Conservation (phyloP, 345 rosid species). For the Psidium friedrichsthalianum region DNA sequence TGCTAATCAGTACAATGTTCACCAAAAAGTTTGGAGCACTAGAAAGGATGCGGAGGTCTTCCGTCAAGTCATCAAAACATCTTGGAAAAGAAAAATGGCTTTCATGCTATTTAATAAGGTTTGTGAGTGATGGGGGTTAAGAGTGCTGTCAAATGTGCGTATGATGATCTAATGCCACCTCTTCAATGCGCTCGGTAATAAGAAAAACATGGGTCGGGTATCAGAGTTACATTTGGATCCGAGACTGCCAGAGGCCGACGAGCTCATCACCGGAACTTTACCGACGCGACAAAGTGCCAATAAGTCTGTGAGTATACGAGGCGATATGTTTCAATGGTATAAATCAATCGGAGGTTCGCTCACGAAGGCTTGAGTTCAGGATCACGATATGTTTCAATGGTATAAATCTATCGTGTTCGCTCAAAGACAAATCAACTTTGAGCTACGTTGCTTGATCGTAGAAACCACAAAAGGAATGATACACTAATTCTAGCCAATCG, state of each 20-base stretch:
- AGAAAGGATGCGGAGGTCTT: not conserved
- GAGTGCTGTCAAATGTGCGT: not conserved
- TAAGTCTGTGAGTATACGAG: too few relatives aligned
- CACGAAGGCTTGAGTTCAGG: not conserved
- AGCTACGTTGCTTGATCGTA: not conserved
- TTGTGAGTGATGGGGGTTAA: not conserved
- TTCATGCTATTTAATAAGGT: not conserved
- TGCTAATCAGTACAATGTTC: not conserved
- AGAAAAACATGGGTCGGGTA: not conserved
- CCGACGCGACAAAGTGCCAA: not conserved
- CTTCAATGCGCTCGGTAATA: not conserved
- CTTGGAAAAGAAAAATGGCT: not conserved
- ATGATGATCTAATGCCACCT: not conserved
- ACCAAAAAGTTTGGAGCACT: not conserved
- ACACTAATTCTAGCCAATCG: accelerated
- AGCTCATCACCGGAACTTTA: not conserved
- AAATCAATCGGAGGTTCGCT: not conserved
- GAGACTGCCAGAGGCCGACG: too few relatives aligned
- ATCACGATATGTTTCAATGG: too few relatives aligned
- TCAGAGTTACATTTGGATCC: not conserved
- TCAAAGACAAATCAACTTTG: too few relatives aligned
- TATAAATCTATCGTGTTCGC: too few relatives aligned
- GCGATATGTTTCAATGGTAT: not conserved
- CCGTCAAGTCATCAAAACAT: not conserved
- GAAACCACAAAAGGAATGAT: not conserved